phyloP scores from a whole-genome alignment of 208 protist genomes.

The Leptomonas seymouri region DNA sequence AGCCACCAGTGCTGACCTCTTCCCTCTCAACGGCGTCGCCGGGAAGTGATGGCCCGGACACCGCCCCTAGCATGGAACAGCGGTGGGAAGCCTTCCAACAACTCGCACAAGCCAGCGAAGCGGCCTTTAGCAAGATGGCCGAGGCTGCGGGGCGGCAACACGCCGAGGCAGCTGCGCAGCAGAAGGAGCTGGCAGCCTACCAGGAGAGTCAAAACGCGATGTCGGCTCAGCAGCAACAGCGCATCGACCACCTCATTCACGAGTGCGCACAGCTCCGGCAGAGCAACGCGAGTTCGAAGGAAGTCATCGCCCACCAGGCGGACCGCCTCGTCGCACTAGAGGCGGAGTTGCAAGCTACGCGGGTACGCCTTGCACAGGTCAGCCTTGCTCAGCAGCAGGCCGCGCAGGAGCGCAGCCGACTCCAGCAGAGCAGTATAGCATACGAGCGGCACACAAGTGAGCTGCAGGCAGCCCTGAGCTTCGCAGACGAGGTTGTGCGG shows the following conservation, averaged over 20 bases:
- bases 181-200: conserved; percentile 35
- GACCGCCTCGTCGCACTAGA: conserved; percentile 31
- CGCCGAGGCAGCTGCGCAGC: conserved; percentile 11
- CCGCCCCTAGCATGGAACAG: conserved; percentile 26
- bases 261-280: conserved; percentile 33
- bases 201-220: conserved; percentile 31
- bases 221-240: conserved; percentile 24
- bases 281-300: conserved; percentile 25
- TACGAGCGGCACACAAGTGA: conserved; percentile 27
- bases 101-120: conserved; percentile 24
- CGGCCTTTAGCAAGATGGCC: conserved; percentile 19
- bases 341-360: conserved; percentile 25
- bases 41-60: not conserved
- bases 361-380: conserved; percentile 17
- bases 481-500: conserved; percentile 30
- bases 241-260: conserved; percentile 23
- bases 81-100: conserved; percentile 29
- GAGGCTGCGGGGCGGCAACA: conserved; percentile 13
- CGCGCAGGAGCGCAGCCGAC: conserved; percentile 14
- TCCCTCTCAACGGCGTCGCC: not conserved
- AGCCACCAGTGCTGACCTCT: conserved; percentile 20
- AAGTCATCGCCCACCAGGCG: conserved; percentile 34
- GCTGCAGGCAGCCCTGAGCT: conserved; percentile 27
- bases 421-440: conserved; percentile 29
- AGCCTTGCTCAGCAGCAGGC: conserved; percentile 17